These are phyloP conservation scores for Triadica sebifera DNA, from an alignment of 345 rosid species.

Conservation along the genomic window DNA sequence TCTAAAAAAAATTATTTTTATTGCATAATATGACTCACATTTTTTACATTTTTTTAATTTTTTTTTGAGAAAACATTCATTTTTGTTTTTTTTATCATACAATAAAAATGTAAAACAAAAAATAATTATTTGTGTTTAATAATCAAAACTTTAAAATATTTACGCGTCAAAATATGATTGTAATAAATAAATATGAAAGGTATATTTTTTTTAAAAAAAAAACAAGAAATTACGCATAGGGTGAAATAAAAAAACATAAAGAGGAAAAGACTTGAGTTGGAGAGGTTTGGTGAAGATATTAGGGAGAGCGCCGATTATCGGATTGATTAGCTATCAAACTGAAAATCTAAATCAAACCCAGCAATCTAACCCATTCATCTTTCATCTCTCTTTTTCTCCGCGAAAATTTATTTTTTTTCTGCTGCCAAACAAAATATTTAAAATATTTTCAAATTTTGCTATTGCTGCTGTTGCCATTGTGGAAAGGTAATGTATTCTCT, in stretches of 20 bases:
- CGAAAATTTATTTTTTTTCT: not conserved
- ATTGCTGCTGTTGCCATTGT: not conserved
- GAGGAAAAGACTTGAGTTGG: not conserved
- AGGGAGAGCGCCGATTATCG: conserved; percentile 24
- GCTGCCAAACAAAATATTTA: not conserved
- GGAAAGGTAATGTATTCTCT: conserved; percentile 20
- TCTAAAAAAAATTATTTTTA: no score
- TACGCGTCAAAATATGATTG: no score
- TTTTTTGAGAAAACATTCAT: no score
- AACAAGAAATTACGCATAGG: not conserved
- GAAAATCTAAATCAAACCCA: conserved; percentile 5
- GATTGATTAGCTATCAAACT: conserved; percentile 5
- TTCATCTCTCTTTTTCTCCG: not conserved
- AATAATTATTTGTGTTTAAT: no score
- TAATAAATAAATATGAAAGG: not conserved
- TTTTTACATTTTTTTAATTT: no score
- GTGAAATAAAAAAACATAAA: not conserved
- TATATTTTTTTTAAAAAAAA: not conserved
- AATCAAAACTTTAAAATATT: no score
- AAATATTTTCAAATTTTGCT: not conserved
- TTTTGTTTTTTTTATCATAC: no score
- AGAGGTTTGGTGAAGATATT: conserved; percentile 25
- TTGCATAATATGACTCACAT: no score
- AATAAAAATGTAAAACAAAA: no score
- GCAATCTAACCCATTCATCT: not conserved